These are phyloP conservation scores for Zygoascus hellenicus DNA, from an alignment of 1,139 yeast species.

Conservation along the genomic window DNA sequence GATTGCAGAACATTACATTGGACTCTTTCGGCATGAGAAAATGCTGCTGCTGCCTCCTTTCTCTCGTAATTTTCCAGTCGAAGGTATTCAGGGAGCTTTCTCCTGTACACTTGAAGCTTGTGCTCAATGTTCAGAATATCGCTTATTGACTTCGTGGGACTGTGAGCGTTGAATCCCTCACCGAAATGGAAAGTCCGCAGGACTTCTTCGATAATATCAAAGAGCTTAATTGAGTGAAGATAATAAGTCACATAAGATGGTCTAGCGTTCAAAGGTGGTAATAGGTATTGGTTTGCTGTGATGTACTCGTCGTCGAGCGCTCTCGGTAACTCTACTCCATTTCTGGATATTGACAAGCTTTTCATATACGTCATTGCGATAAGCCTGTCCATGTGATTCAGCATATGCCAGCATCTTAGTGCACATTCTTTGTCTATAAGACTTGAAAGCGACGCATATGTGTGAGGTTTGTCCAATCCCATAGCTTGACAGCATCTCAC, in stretches of 20 bases:
- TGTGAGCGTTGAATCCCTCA: background rate
- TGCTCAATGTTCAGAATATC: slow-evolving; percentile 14
- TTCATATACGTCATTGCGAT: slow-evolving; percentile 22
- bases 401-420: slow-evolving; percentile 23
- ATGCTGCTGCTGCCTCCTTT: background rate
- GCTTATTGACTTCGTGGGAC: slow-evolving; percentile 6
- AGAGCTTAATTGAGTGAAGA: slow-evolving; percentile 15
- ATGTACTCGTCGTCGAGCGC: slow-evolving; percentile 20
- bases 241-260: slow-evolving; percentile 14
- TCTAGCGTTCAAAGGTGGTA: slow-evolving; percentile 11
- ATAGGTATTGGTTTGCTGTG: slow-evolving; percentile 13
- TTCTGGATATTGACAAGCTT: slow-evolving; percentile 19
- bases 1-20: slow-evolving; percentile 18
- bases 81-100: slow-evolving; percentile 7
- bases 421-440: slow-evolving; percentile 20
- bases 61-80: slow-evolving; percentile 1
- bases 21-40: background rate
- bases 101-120: slow-evolving; percentile 10
- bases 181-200: slow-evolving; percentile 14
- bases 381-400: slow-evolving; percentile 20
- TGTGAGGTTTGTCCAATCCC: background rate
- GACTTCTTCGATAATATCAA: slow-evolving; percentile 17
- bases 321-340: slow-evolving; percentile 15
- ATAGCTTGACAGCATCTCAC: background rate
- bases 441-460: slow-evolving; percentile 1